phyloP scores from a whole-genome alignment of 2,329 filamentous ascomycete species.

The Colletotrichum limetticola region DNA sequence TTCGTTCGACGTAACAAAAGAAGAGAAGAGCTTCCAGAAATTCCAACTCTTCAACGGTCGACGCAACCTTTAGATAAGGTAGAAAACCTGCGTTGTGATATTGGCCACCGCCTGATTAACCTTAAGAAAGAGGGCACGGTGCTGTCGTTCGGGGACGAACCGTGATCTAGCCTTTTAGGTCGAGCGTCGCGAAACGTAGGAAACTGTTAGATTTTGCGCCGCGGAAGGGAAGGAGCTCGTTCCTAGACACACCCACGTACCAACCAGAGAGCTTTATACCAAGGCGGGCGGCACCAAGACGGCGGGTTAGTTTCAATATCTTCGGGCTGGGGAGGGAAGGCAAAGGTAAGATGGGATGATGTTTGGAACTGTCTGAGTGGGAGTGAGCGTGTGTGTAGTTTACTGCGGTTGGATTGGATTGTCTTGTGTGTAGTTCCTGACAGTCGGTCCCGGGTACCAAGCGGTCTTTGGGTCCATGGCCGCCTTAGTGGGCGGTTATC shows the following conservation, averaged over 20 bases:
- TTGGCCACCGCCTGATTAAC: conserved; percentile 11
- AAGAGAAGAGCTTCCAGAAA: conserved; percentile 20
- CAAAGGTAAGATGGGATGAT: conserved; percentile 16
- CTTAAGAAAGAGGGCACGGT: conserved; percentile 18
- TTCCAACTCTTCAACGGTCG: conserved; percentile 22
- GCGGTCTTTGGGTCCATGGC: background rate
- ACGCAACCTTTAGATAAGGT: conserved; percentile 27
- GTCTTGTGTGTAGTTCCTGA: background rate
- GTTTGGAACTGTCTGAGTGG: conserved; percentile 25
- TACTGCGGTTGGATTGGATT: background rate
- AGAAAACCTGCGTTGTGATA: background rate
- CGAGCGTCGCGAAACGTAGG: conserved; percentile 9
- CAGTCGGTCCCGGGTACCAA: conserved; percentile 24
- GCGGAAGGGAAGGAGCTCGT: background rate
- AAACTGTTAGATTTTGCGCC: conserved; percentile 21
- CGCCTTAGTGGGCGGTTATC: conserved; percentile 16
- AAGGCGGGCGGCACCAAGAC: conserved; percentile 17
- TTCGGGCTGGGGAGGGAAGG: conserved; percentile 4
- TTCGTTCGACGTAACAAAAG: conserved; percentile 3
- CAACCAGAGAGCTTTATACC: conserved; percentile 24
- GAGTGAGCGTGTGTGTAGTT: conserved; percentile 15
- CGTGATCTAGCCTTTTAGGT: conserved; percentile 19
- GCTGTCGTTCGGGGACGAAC: conserved; percentile 26
- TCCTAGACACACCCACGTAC: conserved; percentile 11
- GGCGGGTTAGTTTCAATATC: conserved; percentile 25